Evolutionary conservation across 208 protist species (phyloP), one percentile per base, ranked within the genome.

Genomic region (Trypanosoma theileri): DNA sequence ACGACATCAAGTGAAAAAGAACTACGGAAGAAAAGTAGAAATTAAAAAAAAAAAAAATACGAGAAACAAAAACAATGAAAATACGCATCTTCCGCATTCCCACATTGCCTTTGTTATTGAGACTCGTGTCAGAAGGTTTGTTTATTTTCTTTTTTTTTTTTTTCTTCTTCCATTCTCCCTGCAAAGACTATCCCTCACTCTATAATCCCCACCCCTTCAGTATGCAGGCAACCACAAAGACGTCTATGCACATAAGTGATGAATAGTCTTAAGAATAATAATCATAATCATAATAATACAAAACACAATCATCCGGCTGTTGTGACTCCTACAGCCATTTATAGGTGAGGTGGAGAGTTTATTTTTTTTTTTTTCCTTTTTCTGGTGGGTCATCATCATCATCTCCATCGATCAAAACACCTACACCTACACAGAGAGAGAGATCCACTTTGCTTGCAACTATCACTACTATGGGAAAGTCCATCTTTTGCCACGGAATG

Each of bases 41-140:
- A 51, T 52, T 69, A 52, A 63, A 42, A 66, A 75, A 61, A 50
- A 17, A 59, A 22, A 69, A 73, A 48, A 48, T 48, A n/a, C 44
- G 44, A 11, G 57, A 21, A 26, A 61, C 26, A 10, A 59, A 57
- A 61, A 55, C 31, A 73, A 63, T 35, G 28, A 35, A 35, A 67
- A 73, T 26, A 59, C 16, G 0, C 41, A 11, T 19, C 14, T 9
- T 14, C n/a, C 13, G 4, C n/a, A 13, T 26, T 56, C 52, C 17
- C 52, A 35, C 28, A 35, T 6, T 35, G 28, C 6, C 28, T n/a
- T n/a, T n/a, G n/a, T n/a, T 6, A 35, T 6, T 35, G 6, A 35
- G 28, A 35, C 28, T 35, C 28, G 28, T 35, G 28, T 35, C 28
- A 35, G 28, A 4, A 14, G 19, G 11, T 24, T 19, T 8, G 17